Percentiles rank a stretch among this genome's conserved stretches.
These are phyloP conservation scores for Camellia lanceoleosa DNA, from an alignment of 148 eudicot species.

Conservation along the genomic window DNA sequence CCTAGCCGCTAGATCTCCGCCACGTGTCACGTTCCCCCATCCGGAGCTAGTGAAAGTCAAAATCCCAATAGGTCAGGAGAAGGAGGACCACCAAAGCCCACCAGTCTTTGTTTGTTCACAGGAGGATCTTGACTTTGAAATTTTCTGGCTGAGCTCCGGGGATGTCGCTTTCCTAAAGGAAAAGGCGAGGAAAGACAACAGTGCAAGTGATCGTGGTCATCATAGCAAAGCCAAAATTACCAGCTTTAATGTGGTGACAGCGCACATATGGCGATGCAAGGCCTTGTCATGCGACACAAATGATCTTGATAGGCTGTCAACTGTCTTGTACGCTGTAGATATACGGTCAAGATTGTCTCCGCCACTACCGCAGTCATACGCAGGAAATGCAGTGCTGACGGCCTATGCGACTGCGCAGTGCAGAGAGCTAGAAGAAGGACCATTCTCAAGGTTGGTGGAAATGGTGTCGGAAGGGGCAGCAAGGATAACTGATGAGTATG, in stretches of 20 bases:
- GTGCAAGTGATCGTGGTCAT: neutral
- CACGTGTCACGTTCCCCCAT: conserved; percentile 73
- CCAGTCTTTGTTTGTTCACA: conserved; percentile 43
- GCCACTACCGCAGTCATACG: conserved; percentile 49
- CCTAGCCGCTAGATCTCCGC: conserved; percentile 78
- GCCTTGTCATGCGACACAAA: conserved; percentile 44
- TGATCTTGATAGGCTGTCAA: conserved; percentile 35
- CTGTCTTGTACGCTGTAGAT: conserved; percentile 64
- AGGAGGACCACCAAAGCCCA: conserved; percentile 11
- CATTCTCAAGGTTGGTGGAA: conserved; percentile 47
- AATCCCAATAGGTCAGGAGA: conserved; percentile 25
- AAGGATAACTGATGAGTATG: conserved; percentile 79
- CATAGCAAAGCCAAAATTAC: conserved; percentile 34
- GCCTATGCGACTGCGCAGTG: conserved; percentile 66
- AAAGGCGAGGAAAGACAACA: conserved; percentile 28
- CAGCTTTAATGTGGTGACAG: conserved; percentile 68
- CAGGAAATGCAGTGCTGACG: conserved; percentile 81
- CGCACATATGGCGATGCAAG: conserved; percentile 83
- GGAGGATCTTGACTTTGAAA: conserved; percentile 60
- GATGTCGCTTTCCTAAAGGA: conserved; percentile 53
- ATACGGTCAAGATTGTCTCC: conserved; percentile 60
- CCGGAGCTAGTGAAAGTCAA: conserved; percentile 65
- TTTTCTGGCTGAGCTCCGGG: conserved; percentile 45
- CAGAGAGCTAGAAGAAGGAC: conserved; percentile 49
- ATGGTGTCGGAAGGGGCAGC: conserved; percentile 52